Evolutionary conservation across 352 stramenopile species (phyloP).

Genomic region (Globisporangium cystogenes): DNA sequence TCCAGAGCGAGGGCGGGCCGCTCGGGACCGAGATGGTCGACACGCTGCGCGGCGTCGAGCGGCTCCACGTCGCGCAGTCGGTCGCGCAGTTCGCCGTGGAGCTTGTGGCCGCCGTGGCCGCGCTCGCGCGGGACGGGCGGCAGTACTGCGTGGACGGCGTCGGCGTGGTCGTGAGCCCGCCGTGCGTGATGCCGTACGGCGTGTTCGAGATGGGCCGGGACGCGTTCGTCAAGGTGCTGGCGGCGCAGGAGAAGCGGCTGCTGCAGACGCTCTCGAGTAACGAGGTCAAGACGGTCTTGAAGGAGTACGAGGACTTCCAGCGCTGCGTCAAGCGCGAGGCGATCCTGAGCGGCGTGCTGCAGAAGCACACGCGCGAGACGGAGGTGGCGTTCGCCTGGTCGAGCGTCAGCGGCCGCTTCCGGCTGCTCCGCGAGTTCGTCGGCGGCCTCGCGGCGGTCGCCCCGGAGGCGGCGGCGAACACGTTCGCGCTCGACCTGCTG

Average conservation of each 20-base stretch:
- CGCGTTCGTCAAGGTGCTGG: constrained; percentile 34
- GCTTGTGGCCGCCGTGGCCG: constrained; percentile 31
- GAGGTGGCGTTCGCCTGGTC: constrained; percentile 63
- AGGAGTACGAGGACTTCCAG: constrained; percentile 45
- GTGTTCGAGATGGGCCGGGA: constrained; percentile 54
- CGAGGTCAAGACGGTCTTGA: constrained; percentile 36
- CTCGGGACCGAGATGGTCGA: constrained; percentile 58
- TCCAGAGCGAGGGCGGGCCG: constrained; percentile 47
- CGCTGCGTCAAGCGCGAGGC: constrained; percentile 35
- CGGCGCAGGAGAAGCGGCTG: constrained; percentile 30
- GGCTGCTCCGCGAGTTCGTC: constrained; percentile 50
- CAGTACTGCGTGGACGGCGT: constrained; percentile 37
- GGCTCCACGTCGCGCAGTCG: constrained; percentile 37
- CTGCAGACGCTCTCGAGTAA: constrained; percentile 36
- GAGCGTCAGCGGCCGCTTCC: constrained; percentile 43
- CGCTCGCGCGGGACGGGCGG: constrained; percentile 38
- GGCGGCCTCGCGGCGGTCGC: constrained; percentile 40
- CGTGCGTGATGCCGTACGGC: constrained; percentile 36
- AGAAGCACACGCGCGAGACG: constrained; percentile 51
- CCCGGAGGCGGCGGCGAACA: constrained; percentile 23
- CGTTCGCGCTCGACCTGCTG: constrained; percentile 31
- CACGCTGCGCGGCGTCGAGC: constrained; percentile 34
- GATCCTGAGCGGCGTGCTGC: constrained; percentile 43
- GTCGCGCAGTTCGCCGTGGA: constrained; percentile 43
- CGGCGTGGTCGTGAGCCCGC: constrained; percentile 34